Evolutionary conservation across 2,329 filamentous ascomycete species (phyloP).

Genomic region (Xylariaceae sp.): DNA sequence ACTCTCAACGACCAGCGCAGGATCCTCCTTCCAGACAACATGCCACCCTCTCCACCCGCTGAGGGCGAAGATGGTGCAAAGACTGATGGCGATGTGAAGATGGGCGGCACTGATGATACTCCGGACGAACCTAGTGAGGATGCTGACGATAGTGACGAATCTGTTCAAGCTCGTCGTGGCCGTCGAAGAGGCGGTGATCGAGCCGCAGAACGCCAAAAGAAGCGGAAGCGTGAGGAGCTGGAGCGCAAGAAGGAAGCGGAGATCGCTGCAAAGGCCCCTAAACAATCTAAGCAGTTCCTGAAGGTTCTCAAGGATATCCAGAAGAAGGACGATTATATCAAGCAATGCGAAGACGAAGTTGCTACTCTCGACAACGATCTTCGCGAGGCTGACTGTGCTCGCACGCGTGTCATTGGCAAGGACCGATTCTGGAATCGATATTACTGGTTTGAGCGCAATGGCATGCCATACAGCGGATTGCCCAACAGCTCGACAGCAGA

Average conservation of each 20-base stretch:
- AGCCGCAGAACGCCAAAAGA: slow-evolving; percentile 69
- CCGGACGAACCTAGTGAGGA: slow-evolving; percentile 58
- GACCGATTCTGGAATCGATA: slow-evolving; percentile 98
- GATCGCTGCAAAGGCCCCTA: slow-evolving; percentile 63
- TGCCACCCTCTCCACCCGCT: slow-evolving; percentile 58
- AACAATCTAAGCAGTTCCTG: slow-evolving; percentile 84
- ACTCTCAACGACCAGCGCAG: slow-evolving; percentile 71
- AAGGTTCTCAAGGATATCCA: slow-evolving; percentile 87
- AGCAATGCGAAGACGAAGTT: slow-evolving; percentile 81
- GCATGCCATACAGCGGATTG: slow-evolving; percentile 90
- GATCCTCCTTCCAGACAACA: slow-evolving; percentile 69
- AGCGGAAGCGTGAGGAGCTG: slow-evolving; percentile 76
- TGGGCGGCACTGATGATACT: slow-evolving; percentile 64
- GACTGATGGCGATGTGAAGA: slow-evolving; percentile 57
- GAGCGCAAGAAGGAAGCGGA: slow-evolving; percentile 66
- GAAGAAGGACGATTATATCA: slow-evolving; percentile 77
- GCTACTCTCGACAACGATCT: slow-evolving; percentile 84
- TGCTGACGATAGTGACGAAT: slow-evolving; percentile 67
- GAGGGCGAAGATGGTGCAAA: slow-evolving; percentile 43
- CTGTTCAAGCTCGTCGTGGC: slow-evolving; percentile 50
- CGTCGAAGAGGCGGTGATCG: slow-evolving; percentile 64
- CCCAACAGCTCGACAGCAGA: slow-evolving; percentile 83
- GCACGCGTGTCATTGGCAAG: slow-evolving; percentile 84
- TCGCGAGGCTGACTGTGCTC: slow-evolving; percentile 88
- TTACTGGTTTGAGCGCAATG: slow-evolving; percentile 98